These are phyloP conservation scores for Vitis riparia DNA, from an alignment of 164 flowering plant genomes.

Conservation along the genomic window DNA sequence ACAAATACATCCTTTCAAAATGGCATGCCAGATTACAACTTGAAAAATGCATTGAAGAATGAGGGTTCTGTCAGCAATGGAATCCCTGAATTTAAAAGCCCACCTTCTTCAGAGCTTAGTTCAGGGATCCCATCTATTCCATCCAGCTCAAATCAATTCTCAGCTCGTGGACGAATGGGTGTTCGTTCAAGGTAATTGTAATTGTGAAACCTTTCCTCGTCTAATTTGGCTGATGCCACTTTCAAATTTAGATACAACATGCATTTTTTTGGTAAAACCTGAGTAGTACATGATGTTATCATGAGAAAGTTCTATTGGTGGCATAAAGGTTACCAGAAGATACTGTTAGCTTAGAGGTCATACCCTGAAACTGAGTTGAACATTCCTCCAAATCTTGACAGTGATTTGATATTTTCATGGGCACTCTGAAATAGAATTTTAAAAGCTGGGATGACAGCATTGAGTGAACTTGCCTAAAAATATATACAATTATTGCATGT, in stretches of 20 bases:
- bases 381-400: too few species aligned
- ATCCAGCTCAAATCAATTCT: constrained; percentile 76
- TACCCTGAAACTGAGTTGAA: too few species aligned
- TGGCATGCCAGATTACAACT: constrained; percentile 51
- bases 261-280: not conserved
- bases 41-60: constrained; percentile 40
- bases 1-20: constrained; percentile 63
- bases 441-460: too few species aligned
- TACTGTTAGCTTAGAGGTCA: too few species aligned
- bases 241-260: not conserved
- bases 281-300: not conserved
- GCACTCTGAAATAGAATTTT: too few species aligned
- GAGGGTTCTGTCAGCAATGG: constrained; percentile 44
- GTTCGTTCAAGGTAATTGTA: constrained; percentile 90
- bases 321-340: too few species aligned
- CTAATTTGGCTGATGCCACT: not conserved
- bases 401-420: too few species aligned
- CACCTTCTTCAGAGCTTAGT: constrained; percentile 41
- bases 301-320: too few species aligned
- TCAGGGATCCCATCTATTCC: constrained; percentile 86
- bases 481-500: too few species aligned
- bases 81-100: constrained; percentile 36
- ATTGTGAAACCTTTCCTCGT: not conserved
- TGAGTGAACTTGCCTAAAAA: too few species aligned
- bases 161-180: constrained; percentile 84